Evolutionary conservation across 2,329 filamentous ascomycete genomes (phyloP), one percentile per base, ranked within the genome.

Genomic region (Arthrobotrys conoides): DNA sequence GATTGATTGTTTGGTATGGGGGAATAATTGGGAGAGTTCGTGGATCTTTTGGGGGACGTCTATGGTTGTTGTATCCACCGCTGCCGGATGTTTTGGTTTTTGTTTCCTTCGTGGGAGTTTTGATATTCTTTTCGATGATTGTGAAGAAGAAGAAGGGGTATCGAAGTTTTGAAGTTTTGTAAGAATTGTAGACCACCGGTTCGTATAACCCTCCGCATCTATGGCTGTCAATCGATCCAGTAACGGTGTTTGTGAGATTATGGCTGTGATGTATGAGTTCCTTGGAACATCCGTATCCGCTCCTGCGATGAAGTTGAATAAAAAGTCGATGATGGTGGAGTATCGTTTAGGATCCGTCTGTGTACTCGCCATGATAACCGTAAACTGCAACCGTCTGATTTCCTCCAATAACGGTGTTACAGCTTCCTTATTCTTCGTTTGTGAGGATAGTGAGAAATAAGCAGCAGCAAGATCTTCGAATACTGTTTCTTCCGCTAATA

Each of bases 101-200:
- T 55, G 22, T 44, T 67, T 71, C 14, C 67, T 63, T 2, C 73
- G 18, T 0, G 73, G 73, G 24, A 77, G 67, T 18, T 38, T 41
- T 9, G 67, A 18, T 20, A 77, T 63, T 18, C 61, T 44, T 24
- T 66, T 71, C 5, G 72, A 51, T 20, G 33, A 5, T 38, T 9
- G 36, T 2, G 36, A 33, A 0, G 66, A 12, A 9, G 59, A 22
- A 3, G 14, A n/a, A 9, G 18, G 20, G 3, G 18, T n/a, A 14
- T 66, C 61, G 24, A 71, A 67, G 1, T 55, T 71, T 51, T 46
- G 49, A 2, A 77, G 46, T 27, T 67, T 71, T 18, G 70, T 46
- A 4, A 77, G 20, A 3, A 77, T 49, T 1, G 73, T 77, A n/a
- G 49, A 33, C 73, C 73, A 77, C 1, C 73, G 67, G 46, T 77